Evolutionary conservation across 2,329 filamentous ascomycete species (phyloP).

Genomic region (Trichophyton benhamiae): DNA sequence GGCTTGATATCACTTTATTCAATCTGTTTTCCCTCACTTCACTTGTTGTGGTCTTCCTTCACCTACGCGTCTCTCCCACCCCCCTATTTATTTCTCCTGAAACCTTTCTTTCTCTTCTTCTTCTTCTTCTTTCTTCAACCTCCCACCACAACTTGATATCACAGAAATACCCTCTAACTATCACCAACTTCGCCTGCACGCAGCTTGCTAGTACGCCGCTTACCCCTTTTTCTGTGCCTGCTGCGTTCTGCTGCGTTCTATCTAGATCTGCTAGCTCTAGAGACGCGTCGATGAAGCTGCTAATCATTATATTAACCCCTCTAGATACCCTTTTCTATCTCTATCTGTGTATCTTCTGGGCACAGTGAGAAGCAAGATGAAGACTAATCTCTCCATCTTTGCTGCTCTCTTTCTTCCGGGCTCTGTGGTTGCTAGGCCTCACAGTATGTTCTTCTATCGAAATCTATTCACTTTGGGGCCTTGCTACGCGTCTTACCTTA

Average conservation of each 20-base stretch:
- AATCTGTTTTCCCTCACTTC: not conserved
- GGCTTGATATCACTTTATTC: not conserved
- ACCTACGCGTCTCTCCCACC: not conserved
- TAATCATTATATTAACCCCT: not conserved
- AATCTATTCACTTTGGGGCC: not conserved
- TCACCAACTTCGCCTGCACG: not conserved
- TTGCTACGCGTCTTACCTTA: not conserved
- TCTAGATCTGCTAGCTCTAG: too few relatives aligned
- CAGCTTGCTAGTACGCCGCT: not conserved
- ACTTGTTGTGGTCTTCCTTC: not conserved
- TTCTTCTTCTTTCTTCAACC: not conserved
- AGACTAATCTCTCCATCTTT: conserved; percentile 28
- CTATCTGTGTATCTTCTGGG: not conserved
- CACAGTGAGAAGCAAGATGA: conserved; percentile 31
- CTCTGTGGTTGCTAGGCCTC: conserved; percentile 34
- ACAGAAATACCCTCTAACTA: not conserved
- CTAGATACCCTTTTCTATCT: not conserved
- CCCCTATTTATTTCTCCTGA: not conserved
- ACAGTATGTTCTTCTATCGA: conserved; percentile 17
- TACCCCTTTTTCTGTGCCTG: not conserved
- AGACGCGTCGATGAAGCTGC: not conserved
- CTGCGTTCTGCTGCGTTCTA: not conserved
- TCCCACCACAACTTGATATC: not conserved
- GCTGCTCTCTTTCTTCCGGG: conserved; percentile 30
- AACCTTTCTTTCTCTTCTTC: not conserved